Conservation (phyloP, 352 stramenopile genomes). For the Pythium myriotylum region DNA sequence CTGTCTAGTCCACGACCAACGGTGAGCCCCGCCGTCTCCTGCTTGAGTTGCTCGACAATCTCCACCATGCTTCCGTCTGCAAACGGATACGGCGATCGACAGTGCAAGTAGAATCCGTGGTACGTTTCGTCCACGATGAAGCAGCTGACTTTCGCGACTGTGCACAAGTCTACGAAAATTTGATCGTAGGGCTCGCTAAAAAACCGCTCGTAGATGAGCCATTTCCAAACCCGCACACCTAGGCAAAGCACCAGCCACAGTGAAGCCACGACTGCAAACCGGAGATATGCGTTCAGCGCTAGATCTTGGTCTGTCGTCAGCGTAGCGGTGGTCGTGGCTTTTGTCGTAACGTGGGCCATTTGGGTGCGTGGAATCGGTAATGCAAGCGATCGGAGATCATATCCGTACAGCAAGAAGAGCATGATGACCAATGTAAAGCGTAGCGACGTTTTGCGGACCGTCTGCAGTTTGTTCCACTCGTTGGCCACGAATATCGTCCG, state of each 20-base stretch:
- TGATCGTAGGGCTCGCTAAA: constrained; percentile 66
- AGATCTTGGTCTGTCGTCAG: constrained; percentile 34
- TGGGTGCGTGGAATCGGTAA: constrained; percentile 59
- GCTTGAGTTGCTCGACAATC: constrained; percentile 89
- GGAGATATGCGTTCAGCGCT: constrained; percentile 84
- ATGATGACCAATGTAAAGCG: constrained; percentile 83
- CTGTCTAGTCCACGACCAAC: constrained; percentile 85
- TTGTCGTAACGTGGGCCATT: constrained; percentile 56
- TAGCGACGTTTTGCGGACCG: constrained; percentile 75
- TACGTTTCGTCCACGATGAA: constrained; percentile 92
- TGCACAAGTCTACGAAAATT: constrained; percentile 94
- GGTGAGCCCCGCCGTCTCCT: constrained; percentile 89
- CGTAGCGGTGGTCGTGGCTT: constrained; percentile 36
- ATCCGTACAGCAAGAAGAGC: constrained; percentile 89
- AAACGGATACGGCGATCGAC: constrained; percentile 91
- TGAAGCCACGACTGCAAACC: constrained; percentile 88
- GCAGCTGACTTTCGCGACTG: constrained; percentile 92
- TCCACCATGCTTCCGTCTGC: constrained; percentile 94
- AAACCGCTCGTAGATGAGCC: constrained; percentile 84
- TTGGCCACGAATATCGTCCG: constrained; percentile 94
- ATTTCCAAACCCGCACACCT: constrained; percentile 89
- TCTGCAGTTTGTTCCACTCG: constrained; percentile 93
- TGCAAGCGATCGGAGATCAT: constrained; percentile 46
- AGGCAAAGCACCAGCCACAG: constrained; percentile 82
- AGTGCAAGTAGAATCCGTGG: constrained; percentile 96